Percentiles rank a stretch among this genome's conserved stretches.
phyloP scores from a whole-genome alignment of 306 rosid species.

The Gastrolobium villosum region DNA sequence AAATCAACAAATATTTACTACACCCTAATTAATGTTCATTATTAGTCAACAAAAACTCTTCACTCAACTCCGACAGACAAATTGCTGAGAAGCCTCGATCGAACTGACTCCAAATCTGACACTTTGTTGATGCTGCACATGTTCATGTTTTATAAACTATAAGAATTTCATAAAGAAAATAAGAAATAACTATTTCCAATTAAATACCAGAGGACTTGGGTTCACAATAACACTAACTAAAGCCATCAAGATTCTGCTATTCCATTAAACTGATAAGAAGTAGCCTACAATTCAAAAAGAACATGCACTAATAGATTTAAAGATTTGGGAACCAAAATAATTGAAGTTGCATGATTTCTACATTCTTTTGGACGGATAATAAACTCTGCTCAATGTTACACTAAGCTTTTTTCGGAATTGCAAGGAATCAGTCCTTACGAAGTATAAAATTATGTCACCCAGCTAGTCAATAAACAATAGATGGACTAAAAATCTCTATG shows the following conservation, averaged over 20 bases:
- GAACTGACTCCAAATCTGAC: slow-evolving; percentile 58
- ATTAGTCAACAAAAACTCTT: neutral
- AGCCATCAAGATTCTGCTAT: neutral
- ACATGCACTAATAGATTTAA: neutral
- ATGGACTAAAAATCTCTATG: neutral
- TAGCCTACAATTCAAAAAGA: neutral
- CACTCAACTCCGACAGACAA: slow-evolving; percentile 12
- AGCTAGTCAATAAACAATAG: neutral
- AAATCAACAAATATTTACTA: too few relatives aligned
- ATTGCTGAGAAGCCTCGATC: slow-evolving; percentile 48
- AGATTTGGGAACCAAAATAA: neutral
- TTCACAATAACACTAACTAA: neutral
- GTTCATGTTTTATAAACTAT: slow-evolving; percentile 13
- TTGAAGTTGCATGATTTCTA: neutral
- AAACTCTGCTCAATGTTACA: neutral
- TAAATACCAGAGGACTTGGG: neutral
- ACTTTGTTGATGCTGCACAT: slow-evolving; percentile 56
- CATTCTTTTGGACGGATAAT: neutral
- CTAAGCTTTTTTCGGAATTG: neutral
- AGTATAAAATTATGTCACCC: neutral
- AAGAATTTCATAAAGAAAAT: slow-evolving; percentile 14
- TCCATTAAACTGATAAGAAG: neutral
- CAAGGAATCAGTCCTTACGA: neutral
- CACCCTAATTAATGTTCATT: too few relatives aligned
- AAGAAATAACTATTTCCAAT: neutral